These are phyloP conservation scores for Syncephalastrum racemosum DNA, from an alignment of 371 early-diverging fungal genomes.

Conservation along the genomic window DNA sequence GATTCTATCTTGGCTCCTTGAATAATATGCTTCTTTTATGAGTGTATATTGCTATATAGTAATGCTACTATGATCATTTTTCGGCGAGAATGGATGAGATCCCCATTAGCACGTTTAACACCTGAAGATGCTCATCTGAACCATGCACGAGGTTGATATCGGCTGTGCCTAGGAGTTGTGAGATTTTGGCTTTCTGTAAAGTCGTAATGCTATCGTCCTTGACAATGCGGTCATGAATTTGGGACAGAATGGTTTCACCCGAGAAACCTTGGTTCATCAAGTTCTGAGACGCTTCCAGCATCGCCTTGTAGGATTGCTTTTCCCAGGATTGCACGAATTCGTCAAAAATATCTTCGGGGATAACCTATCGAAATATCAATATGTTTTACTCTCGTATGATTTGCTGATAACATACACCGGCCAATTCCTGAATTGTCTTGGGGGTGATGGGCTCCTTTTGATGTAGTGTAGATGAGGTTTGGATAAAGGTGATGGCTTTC, in stretches of 20 bases:
- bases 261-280: slow-evolving; percentile 76
- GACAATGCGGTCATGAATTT: slow-evolving; percentile 70
- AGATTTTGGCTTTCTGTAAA: slow-evolving; percentile 41
- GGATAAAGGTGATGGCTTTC: slow-evolving; percentile 89
- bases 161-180: slow-evolving; percentile 15
- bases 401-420: slow-evolving; percentile 60
- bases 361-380: slow-evolving; percentile 28
- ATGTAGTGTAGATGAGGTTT: slow-evolving; percentile 77
- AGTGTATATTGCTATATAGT: too few species aligned
- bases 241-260: slow-evolving; percentile 69
- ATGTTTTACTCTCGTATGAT: too few species aligned
- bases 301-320: slow-evolving; percentile 30
- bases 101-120: slow-evolving; percentile 64
- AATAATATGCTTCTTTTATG: too few species aligned
- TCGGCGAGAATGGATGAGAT: slow-evolving; percentile 43
- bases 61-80: slow-evolving; percentile 1
- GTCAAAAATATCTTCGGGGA: slow-evolving; percentile 65
- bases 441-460: slow-evolving; percentile 50
- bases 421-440: slow-evolving; percentile 73
- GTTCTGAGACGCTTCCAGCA: slow-evolving; percentile 49
- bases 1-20: too few species aligned
- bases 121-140: slow-evolving; percentile 87
- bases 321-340: slow-evolving; percentile 55
- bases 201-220: slow-evolving; percentile 58
- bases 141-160: slow-evolving; percentile 84